These are phyloP conservation scores for Colletotrichum camelliae DNA, from an alignment of 2,329 filamentous ascomycete genomes.

Conservation along the genomic window DNA sequence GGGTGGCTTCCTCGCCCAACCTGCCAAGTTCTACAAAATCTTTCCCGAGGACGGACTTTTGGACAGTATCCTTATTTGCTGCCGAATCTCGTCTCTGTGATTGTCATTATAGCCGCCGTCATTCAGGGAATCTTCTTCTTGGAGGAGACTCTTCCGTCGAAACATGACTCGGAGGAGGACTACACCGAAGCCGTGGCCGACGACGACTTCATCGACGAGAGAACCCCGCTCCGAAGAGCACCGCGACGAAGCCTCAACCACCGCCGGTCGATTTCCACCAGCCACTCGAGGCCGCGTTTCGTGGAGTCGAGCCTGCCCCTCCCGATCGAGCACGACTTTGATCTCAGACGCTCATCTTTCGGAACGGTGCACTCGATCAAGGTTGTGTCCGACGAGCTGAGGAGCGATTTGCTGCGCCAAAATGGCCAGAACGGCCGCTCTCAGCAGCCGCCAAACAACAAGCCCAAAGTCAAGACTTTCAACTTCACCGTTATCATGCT, in stretches of 20 bases:
- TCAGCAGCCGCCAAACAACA: background rate
- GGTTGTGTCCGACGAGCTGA: slow-evolving; percentile 27
- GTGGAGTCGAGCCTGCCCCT: slow-evolving; percentile 38
- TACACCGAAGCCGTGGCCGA: slow-evolving; percentile 25
- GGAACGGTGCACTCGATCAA: slow-evolving; percentile 47
- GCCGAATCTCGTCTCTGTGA: slow-evolving; percentile 62
- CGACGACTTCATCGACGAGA: slow-evolving; percentile 31
- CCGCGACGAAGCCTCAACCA: slow-evolving; percentile 27
- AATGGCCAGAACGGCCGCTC: background rate
- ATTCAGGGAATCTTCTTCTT: slow-evolving; percentile 69
- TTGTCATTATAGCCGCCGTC: slow-evolving; percentile 68
- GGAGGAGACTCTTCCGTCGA: slow-evolving; percentile 43
- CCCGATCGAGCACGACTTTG: slow-evolving; percentile 38
- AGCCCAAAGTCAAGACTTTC: slow-evolving; percentile 33
- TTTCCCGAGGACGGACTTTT: slow-evolving; percentile 46
- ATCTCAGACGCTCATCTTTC: slow-evolving; percentile 42
- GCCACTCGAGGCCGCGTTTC: slow-evolving; percentile 32
- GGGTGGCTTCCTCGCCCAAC: slow-evolving; percentile 41
- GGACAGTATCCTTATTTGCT: slow-evolving; percentile 74
- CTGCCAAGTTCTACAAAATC: slow-evolving; percentile 36
- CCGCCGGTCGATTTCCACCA: slow-evolving; percentile 21
- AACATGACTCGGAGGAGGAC: slow-evolving; percentile 15
- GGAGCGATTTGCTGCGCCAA: background rate
- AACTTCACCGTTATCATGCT: slow-evolving; percentile 45
- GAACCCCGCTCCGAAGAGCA: slow-evolving; percentile 26